phyloP scores from a whole-genome alignment of 1,284 basidiomycete genomes.

The Coniferiporia weirii region DNA sequence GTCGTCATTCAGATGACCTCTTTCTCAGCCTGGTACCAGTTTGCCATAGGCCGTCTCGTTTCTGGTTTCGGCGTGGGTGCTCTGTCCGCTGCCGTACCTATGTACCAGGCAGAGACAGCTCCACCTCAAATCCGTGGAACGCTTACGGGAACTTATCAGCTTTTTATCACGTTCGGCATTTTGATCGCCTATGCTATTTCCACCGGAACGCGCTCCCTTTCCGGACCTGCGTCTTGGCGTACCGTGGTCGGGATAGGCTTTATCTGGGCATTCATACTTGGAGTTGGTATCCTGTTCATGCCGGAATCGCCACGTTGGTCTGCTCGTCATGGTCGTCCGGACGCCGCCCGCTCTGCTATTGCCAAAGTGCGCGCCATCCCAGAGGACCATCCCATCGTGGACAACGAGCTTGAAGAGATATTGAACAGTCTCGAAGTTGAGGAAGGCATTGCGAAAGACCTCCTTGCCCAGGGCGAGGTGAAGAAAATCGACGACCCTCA shows the following conservation, averaged over 20 bases:
- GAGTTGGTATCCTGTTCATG: conserved; percentile 68
- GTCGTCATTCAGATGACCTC: conserved; percentile 58
- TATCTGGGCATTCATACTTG: conserved; percentile 62
- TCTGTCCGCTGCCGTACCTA: conserved; percentile 71
- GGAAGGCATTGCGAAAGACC: conserved; percentile 33
- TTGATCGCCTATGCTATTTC: conserved; percentile 62
- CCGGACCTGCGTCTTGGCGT: conserved; percentile 55
- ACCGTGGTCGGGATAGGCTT: conserved; percentile 68
- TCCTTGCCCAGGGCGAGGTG: conserved; percentile 34
- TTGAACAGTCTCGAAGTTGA: conserved; percentile 35
- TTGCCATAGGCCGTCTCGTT: conserved; percentile 66
- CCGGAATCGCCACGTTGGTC: conserved; percentile 77
- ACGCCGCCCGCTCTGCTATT: conserved; percentile 49
- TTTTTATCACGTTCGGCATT: conserved; percentile 76
- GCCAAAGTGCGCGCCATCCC: conserved; percentile 54
- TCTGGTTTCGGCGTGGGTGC: conserved; percentile 68
- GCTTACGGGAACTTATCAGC: conserved; percentile 65
- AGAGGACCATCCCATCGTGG: conserved; percentile 39
- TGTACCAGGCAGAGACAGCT: conserved; percentile 75
- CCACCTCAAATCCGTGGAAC: conserved; percentile 76
- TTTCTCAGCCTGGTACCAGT: conserved; percentile 50
- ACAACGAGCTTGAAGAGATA: conserved; percentile 50
- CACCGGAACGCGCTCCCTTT: conserved; percentile 48
- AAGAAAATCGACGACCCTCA: conserved; percentile 24
- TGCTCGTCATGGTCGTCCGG: conserved; percentile 40